Conservation (phyloP, 805 yeast species). For the Citeromyces nyonsensis region DNA sequence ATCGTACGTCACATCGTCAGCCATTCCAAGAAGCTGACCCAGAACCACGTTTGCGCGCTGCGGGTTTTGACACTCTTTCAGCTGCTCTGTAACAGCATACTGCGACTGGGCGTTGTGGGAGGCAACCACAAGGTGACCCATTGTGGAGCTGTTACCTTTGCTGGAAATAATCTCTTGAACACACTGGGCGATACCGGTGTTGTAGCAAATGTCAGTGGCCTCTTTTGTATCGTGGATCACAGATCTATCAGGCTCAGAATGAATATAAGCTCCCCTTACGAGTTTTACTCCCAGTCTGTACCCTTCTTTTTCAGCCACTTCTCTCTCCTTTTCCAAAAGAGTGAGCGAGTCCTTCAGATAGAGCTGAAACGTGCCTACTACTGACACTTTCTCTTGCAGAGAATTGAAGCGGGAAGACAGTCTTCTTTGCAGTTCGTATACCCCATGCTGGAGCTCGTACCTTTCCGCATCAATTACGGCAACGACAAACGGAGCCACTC, state of each 20-base stretch:
- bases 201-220: slow-evolving; percentile 69
- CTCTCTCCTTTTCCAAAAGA: slow-evolving; percentile 45
- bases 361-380: slow-evolving; percentile 89
- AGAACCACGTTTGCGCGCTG: slow-evolving; percentile 52
- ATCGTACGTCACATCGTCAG: slow-evolving; percentile 74
- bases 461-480: slow-evolving; percentile 88
- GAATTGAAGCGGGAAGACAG: slow-evolving; percentile 64
- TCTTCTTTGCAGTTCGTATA: slow-evolving; percentile 76
- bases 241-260: slow-evolving; percentile 63
- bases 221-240: slow-evolving; percentile 65
- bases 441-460: slow-evolving; percentile 78
- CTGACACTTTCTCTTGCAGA: slow-evolving; percentile 37
- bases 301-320: slow-evolving; percentile 39
- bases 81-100: slow-evolving; percentile 45
- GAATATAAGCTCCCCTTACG: slow-evolving; percentile 93
- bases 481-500: slow-evolving; percentile 59
- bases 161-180: slow-evolving; percentile 38
- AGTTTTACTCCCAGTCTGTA: slow-evolving; percentile 78
- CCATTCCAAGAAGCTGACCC: slow-evolving; percentile 93
- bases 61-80: slow-evolving; percentile 12
- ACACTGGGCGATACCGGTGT: slow-evolving; percentile 49
- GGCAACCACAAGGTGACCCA: slow-evolving; percentile 79
- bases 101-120: slow-evolving; percentile 80
- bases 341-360: slow-evolving; percentile 60
- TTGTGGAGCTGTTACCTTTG: slow-evolving; percentile 22